Base-by-base conservation (phyloP, 2,329 filamentous ascomycete species). In the Clonostachys rosea region DNA sequence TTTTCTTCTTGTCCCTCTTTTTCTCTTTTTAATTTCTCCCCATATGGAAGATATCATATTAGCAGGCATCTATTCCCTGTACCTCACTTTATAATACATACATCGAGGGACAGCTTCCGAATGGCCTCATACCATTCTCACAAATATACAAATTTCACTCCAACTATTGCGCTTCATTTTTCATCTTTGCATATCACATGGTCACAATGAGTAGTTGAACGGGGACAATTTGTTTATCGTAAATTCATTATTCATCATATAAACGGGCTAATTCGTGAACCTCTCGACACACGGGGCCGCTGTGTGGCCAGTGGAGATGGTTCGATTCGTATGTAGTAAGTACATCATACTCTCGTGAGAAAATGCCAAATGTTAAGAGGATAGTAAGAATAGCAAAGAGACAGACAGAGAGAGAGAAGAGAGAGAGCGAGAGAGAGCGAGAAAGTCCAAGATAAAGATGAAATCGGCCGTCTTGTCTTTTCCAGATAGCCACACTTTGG, bases 271-370 rank as follows among this genome's bases (percentile, higher is more conserved):
- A 30, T 30, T 30, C 24, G 34, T 42, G 30, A 30, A 34, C n/a
- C 24, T 13, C 33, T 34, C 45, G 40, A 36, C 42, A 41, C 44
- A 33, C 42, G 7, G n/a, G 42, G 45, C 45, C 45, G 20, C 45
- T 43, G 45, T 35, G 20, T 37, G 33, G 37, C 24, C 45, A 40
- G n/a, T 11, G 30, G 24, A 30, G 24, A 30, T 30, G 24, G 24
- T 30, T 30, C 24, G 24, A 10, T 30, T 30, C 24, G 40, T 34
- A 17, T 34, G 45, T 39, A 41, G 43, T 39, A 36, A 45, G 36
- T 47, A 47, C 47, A 50, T 50, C 50, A 47, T 48, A 42, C 45
- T 34, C 16, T 51, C 47, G 36, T 52, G 47, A 52, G 49, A 46
- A 49, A 47, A 54, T 56, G 54, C 18, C 40, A 43, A 42, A n/a